Evolutionary conservation across 225 moss, liverwort and hornwort genomes (phyloP), one percentile per base, ranked within the genome.

Genomic region (Ulota crispa): DNA sequence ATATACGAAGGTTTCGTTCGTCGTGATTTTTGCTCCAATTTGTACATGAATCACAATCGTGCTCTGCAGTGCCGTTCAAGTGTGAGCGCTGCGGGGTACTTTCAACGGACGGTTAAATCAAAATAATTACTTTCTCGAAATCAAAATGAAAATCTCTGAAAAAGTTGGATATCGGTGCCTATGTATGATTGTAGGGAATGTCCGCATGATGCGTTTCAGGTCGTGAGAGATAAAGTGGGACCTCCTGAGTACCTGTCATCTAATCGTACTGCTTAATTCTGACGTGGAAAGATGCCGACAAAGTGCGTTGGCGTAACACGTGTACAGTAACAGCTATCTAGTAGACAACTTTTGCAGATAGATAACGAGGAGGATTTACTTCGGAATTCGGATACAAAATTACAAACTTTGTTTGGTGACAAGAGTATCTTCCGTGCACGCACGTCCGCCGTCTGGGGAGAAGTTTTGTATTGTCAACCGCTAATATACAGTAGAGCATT

Each of bases 11-110:
- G 34, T n/a, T 0, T 7, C 18, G 62, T 56, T 56, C 43, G n/a
- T 55, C 41, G 55, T 64, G 55, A 19, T 54, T 16, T 45, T 78
- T 55, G 53, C 67, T 75, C 78, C 75, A 72, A 66, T 75, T 86
- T 84, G 81, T 78, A 84, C 79, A 32, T 71, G 71, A 53, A 52
- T 69, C 34, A 52, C 56, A 61, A 34, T 73, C 15, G 54, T 69
- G 54, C 68, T 20, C 42, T 68, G 78, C 30, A 54, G 82, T 78
- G 85, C 62, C 69, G 68, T 70, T 70, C 76, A 64, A 61, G 31
- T 76, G 80, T 70, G 80, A 81, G 78, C 75, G 70, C 75, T 83
- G 47, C 57, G 24, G 56, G 37, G 37, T 39, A 34, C 23, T 41
- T 66, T 41, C 31, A 59, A 42, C 56, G 68, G 47, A 34, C 20